A percentile compares a stretch with the other conserved stretches of the same genome.
phyloP scores from a whole-genome alignment of 1,284 basidiomycete genomes.

The Cerrena zonata region DNA sequence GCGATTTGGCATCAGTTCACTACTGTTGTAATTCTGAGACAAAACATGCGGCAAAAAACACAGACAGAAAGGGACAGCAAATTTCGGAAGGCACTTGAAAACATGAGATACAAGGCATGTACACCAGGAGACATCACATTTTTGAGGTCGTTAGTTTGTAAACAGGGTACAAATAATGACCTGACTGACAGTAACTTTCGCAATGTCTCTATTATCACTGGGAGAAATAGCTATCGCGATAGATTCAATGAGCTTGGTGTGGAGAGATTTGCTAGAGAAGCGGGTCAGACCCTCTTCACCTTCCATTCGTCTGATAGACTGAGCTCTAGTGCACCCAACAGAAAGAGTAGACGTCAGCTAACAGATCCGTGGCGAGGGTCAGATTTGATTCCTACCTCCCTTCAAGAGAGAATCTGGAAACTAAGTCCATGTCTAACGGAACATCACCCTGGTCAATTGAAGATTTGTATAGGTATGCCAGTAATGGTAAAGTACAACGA shows the following conservation, averaged over 20 bases:
- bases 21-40: constrained; percentile 8
- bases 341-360: too few species aligned
- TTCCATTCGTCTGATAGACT: constrained; percentile 29
- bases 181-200: constrained; percentile 20
- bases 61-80: not conserved
- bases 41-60: constrained; percentile 8
- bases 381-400: constrained; percentile 11
- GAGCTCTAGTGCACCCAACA: too few species aligned
- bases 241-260: constrained; percentile 26
- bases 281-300: constrained; percentile 17
- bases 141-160: not conserved
- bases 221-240: constrained; percentile 28
- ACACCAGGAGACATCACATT: not conserved
- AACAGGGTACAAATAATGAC: constrained; percentile 4
- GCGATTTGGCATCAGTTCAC: constrained; percentile 10
- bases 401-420: constrained; percentile 25
- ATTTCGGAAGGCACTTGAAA: constrained; percentile 6
- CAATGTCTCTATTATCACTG: constrained; percentile 30
- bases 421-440: constrained; percentile 13
- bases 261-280: constrained; percentile 27
- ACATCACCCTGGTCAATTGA: constrained; percentile 26
- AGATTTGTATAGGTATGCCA: constrained; percentile 35
- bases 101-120: not conserved
- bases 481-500: constrained; percentile 34
- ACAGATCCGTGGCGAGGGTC: not conserved